Base-by-base conservation (phyloP, 345 rosid genomes). In the Eucalyptus shirleyi region DNA sequence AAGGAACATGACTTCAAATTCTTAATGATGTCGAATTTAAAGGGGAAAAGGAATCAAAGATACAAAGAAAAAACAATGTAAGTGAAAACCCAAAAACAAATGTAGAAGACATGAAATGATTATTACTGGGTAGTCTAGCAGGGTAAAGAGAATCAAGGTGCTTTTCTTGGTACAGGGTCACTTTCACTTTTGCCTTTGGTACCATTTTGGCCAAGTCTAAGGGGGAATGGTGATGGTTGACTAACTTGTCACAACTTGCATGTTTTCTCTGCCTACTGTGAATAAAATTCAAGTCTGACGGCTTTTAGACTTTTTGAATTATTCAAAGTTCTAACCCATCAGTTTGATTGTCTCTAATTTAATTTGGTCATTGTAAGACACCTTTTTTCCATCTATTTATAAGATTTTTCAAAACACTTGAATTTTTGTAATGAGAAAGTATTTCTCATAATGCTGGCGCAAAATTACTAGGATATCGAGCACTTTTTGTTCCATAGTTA, bases 1-100 rank as follows among this genome's bases (percentile, higher is more conserved):
- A 11, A 60, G 69, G 17, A 60, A 28, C 65, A 23, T 0, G 7
- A 59, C n/a, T 59, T 59, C 13, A 5, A 59, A 59, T 59, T 59
- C 65, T 24, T 11, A 59, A 59, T 24, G 30, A 24, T 24, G 65
- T 59, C 6, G 4, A 24, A 59, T 59, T 59, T 24, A 5, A 21
- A 5, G n/a, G 65, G 65, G 13, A 24, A 59, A 59, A 24, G 30
- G 14, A 59, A 59, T 96, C 94, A 92, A 88, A 90, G 65, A 90
- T n/a, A 51, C 65, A 59, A 24, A 59, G 65, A 59, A 45, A 18
- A 45, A 83, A 42, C 86, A 23, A 83, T 44, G 30, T 42, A 2
- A 45, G 50, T 37, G 81, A 60, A 87, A 24, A 56, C 19, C 23
- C 28, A 45, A 67, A 16, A 65, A 42, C 40, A 4, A 87, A 65